Base-by-base conservation (phyloP, 139 green algal species). In the Nannochloris sp. region DNA sequence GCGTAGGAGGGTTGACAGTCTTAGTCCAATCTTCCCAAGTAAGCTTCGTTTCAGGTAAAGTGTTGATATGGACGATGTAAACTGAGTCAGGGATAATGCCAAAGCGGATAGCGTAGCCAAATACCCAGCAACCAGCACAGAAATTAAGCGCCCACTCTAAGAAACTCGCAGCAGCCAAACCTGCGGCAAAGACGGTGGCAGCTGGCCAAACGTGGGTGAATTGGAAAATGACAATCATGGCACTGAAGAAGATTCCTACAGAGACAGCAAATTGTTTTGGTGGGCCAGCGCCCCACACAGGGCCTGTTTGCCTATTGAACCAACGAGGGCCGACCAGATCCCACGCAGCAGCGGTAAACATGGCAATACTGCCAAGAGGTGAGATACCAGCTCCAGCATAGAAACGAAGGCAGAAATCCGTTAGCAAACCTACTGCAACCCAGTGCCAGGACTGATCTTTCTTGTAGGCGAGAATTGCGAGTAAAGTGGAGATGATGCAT, bases 241-340 rank as follows among this genome's bases (percentile, higher is more conserved):
- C 48, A 19, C 42, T 64, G 34, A 75, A 70, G 9, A 64, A 6
- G 14, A 75, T 42, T 8, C 60, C 68, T n/a, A 70, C 68, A 0
- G 14, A 33, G 4, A 70, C 23, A 0, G 78, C 78, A 65, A 85
- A 85, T 67, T 85, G 78, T 67, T 83, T 85, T 36, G 76, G 71
- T 4, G 71, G 67, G 39, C 78, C 78, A 72, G 57, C 44, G 5
- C 60, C 68, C 60, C 60, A 75, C 1, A 70, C 25, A 15, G 68
- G 68, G 5, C 60, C 60, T 3, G 60, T 64, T 31, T 59, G 27
- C 29, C 36, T 19, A 38, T 39, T 39, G 32, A 64, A 64, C 6
- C 24, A 19, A 3, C 12, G 15, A 4, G 60, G 46, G 13, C 58
- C 61, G n/a, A 78, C 51, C n/a, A 82, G 25, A 27, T 81, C 74